These are phyloP conservation scores for Fusarium graminum DNA, from an alignment of 2,329 filamentous ascomycete genomes.

Conservation along the genomic window DNA sequence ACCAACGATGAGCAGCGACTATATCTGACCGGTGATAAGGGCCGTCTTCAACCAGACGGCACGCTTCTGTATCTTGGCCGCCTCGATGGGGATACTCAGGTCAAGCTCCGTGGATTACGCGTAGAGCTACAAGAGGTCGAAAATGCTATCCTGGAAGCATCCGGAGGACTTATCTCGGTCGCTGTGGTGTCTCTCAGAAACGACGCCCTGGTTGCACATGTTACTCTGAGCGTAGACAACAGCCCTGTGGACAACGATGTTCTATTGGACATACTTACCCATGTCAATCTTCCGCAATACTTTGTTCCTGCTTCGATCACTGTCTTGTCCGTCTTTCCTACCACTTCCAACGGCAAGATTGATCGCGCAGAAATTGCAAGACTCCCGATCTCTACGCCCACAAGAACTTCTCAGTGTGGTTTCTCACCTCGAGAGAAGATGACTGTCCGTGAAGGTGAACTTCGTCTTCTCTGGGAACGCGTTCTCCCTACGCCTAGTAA, in stretches of 20 bases:
- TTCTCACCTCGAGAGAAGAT: accelerated
- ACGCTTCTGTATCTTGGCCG: constrained; percentile 53
- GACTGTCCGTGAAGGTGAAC: constrained; percentile 2
- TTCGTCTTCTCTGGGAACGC: constrained; percentile 9
- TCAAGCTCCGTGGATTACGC: constrained; percentile 61
- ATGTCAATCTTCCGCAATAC: constrained; percentile 2
- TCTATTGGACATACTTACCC: background rate
- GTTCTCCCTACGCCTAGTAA: background rate
- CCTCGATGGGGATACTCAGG: constrained; percentile 57
- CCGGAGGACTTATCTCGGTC: constrained; percentile 8
- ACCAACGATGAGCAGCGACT: background rate
- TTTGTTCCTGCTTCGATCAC: constrained; percentile 1
- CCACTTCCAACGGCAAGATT: constrained; percentile 2
- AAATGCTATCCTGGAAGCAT: constrained; percentile 9
- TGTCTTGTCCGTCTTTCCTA: background rate
- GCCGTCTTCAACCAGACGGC: constrained; percentile 50
- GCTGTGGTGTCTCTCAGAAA: constrained; percentile 4
- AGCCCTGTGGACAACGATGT: background rate
- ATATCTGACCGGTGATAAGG: constrained; percentile 37
- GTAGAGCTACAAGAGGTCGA: constrained; percentile 61
- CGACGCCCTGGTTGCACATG: background rate
- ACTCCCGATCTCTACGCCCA: background rate
- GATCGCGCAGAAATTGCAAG: constrained; percentile 7
- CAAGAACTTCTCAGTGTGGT: background rate
- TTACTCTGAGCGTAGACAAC: background rate